Evolutionary conservation across 2,329 filamentous ascomycete species (phyloP).

Genomic region (Blastomyces percursus): DNA sequence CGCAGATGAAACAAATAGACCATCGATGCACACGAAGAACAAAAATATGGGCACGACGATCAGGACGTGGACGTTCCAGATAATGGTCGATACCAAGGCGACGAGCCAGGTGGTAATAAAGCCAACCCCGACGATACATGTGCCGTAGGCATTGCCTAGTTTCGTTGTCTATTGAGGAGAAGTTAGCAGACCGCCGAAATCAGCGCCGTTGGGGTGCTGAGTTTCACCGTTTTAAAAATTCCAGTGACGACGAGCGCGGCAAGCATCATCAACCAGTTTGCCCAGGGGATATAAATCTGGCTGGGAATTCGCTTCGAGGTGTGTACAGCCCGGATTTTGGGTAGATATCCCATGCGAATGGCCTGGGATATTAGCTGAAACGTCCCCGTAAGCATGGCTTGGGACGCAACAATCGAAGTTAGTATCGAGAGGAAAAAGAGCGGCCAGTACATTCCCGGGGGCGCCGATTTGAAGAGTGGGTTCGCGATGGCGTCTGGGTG

Average conservation of each 20-base stretch:
- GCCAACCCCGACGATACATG: slow-evolving; percentile 70
- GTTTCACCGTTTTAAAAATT: slow-evolving; percentile 53
- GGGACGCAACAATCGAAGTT: slow-evolving; percentile 63
- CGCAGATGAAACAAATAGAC: slow-evolving; percentile 57
- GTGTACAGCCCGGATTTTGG: slow-evolving; percentile 62
- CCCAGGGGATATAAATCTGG: slow-evolving; percentile 64
- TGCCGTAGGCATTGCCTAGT: slow-evolving; percentile 64
- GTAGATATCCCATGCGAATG: slow-evolving; percentile 64
- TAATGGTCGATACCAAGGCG: slow-evolving; percentile 57
- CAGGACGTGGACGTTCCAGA: slow-evolving; percentile 54
- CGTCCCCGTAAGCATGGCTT: slow-evolving; percentile 66
- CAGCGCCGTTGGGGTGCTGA: neutral
- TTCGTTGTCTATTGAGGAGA: slow-evolving; percentile 44
- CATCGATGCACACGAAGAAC: slow-evolving; percentile 55
- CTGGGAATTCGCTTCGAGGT: slow-evolving; percentile 60
- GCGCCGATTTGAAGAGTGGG: slow-evolving; percentile 62
- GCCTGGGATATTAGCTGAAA: slow-evolving; percentile 62
- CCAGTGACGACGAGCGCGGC: slow-evolving; percentile 64
- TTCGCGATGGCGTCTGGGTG: slow-evolving; percentile 54
- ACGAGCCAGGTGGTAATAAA: slow-evolving; percentile 70
- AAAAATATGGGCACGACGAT: slow-evolving; percentile 54
- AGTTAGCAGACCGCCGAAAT: neutral
- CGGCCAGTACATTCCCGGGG: slow-evolving; percentile 57
- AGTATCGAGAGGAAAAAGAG: slow-evolving; percentile 57
- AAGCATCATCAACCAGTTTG: slow-evolving; percentile 67